phyloP scores from a whole-genome alignment of 106 monocot species.

The Dendrobium huoshanense region DNA sequence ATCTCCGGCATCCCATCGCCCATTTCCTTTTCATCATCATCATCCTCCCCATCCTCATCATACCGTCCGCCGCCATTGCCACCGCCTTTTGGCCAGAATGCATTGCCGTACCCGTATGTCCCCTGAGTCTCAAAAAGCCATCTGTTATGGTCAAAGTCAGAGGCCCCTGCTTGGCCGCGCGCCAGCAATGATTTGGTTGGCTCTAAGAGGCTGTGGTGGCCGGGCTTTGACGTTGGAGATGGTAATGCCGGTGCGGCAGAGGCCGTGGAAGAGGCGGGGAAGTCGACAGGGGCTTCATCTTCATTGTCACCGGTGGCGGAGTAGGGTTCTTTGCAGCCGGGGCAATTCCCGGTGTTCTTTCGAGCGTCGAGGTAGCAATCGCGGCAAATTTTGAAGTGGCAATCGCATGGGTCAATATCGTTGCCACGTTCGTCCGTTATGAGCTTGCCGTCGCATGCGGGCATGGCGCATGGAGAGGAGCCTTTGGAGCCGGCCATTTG shows the following conservation, averaged over 20 bases:
- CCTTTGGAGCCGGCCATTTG: conserved; percentile 41
- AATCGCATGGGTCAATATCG: conserved; percentile 29
- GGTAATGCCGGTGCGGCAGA: conserved; percentile 18
- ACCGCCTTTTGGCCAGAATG: conserved; percentile 40
- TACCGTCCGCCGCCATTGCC: not conserved
- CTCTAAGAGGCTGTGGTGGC: conserved; percentile 16
- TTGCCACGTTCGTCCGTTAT: conserved; percentile 36
- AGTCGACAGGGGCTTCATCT: conserved; percentile 6
- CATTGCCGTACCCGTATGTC: conserved; percentile 64
- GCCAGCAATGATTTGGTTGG: conserved; percentile 45
- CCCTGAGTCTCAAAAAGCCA: conserved; percentile 65
- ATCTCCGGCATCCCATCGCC: conserved; percentile 31
- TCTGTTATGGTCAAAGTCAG: conserved; percentile 57
- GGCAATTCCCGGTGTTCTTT: conserved; percentile 26
- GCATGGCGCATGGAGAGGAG: conserved; percentile 25
- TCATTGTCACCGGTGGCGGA: conserved; percentile 18
- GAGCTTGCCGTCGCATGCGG: conserved; percentile 30
- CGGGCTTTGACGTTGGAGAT: conserved; percentile 1
- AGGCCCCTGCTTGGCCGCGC: conserved; percentile 26
- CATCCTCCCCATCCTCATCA: conserved; percentile 22
- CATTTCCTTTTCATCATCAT: not conserved
- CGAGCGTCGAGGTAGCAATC: conserved; percentile 33
- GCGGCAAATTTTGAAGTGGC: conserved; percentile 35
- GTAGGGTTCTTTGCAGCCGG: conserved; percentile 37
- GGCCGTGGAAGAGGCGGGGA: not conserved